Conservation (phyloP, 139 green algal species). For the Prasinococcaceae sp. region DNA sequence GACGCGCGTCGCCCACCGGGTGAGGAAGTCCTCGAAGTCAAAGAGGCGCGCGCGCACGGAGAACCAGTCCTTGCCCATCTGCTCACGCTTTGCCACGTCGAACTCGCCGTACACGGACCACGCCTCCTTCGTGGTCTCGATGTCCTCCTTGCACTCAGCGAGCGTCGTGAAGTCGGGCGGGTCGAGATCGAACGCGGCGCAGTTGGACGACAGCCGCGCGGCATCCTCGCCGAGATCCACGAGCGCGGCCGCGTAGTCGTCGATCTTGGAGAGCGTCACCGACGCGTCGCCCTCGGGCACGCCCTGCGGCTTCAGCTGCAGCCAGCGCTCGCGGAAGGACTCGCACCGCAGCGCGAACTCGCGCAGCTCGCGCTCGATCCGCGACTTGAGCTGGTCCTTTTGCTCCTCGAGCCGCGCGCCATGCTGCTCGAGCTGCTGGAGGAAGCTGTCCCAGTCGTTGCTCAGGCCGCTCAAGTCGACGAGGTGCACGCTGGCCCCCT, state of each 20-base stretch:
- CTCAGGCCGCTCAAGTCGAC: slow-evolving; percentile 48
- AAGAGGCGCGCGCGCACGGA: slow-evolving; percentile 44
- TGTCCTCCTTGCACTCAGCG: slow-evolving; percentile 36
- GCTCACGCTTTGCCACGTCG: slow-evolving; percentile 37
- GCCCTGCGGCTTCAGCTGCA: slow-evolving; percentile 46
- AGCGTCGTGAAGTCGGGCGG: slow-evolving; percentile 35
- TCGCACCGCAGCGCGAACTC: slow-evolving; percentile 27
- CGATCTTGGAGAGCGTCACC: slow-evolving; percentile 44
- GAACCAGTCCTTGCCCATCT: slow-evolving; percentile 50
- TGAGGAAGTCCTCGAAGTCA: slow-evolving; percentile 62
- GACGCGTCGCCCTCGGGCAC: slow-evolving; percentile 40
- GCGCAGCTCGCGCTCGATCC: slow-evolving; percentile 29
- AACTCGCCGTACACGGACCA: slow-evolving; percentile 42
- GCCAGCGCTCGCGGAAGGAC: slow-evolving; percentile 6
- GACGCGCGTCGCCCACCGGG: slow-evolving; percentile 42
- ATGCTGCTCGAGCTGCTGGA: slow-evolving; percentile 48
- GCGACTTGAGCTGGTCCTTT: slow-evolving; percentile 36
- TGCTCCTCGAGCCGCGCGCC: slow-evolving; percentile 48
- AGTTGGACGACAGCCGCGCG: slow-evolving; percentile 36
- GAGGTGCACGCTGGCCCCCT: slow-evolving; percentile 14
- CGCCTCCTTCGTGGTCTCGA: slow-evolving; percentile 22
- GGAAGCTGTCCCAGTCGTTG: slow-evolving; percentile 54
- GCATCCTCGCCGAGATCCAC: slow-evolving; percentile 32
- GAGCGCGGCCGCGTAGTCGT: slow-evolving; percentile 27
- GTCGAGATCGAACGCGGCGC: slow-evolving; percentile 44